A percentile compares a stretch with the other conserved stretches of the same genome.
Evolutionary conservation across 805 yeast genomes (phyloP).

Genomic region (Myxozyma melibiosi): DNA sequence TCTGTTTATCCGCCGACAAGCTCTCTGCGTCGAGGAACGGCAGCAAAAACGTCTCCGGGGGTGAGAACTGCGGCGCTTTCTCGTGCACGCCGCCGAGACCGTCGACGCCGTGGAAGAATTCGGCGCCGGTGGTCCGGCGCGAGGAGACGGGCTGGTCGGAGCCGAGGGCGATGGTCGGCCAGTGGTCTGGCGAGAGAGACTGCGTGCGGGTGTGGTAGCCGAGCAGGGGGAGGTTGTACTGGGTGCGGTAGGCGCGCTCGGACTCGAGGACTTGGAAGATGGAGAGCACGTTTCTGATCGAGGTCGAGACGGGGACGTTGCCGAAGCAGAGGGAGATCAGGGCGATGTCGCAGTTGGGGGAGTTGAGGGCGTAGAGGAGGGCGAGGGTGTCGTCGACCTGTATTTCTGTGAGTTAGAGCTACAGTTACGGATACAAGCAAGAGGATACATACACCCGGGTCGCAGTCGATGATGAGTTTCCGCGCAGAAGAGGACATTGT

Average conservation of each 20-base stretch:
- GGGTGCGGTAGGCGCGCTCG: constrained; percentile 39
- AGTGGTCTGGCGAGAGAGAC: constrained; percentile 25
- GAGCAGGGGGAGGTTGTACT: constrained; percentile 29
- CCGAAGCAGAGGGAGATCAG: constrained; percentile 46
- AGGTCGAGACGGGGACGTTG: constrained; percentile 42
- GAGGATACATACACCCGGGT: constrained; percentile 44
- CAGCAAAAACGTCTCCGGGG: constrained; percentile 38
- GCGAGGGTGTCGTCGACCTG: constrained; percentile 47
- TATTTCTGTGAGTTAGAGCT: neutral
- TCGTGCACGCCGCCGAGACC: constrained; percentile 47
- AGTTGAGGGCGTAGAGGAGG: constrained; percentile 42
- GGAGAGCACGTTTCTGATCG: constrained; percentile 44
- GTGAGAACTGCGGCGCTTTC: constrained; percentile 43
- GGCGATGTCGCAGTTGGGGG: constrained; percentile 39
- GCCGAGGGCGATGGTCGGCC: constrained; percentile 44
- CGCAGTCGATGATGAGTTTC: constrained; percentile 46
- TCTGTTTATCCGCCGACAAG: constrained; percentile 13
- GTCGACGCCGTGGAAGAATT: constrained; percentile 47
- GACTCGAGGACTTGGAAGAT: constrained; percentile 42
- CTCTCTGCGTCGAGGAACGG: constrained; percentile 32
- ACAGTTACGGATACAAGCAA: neutral
- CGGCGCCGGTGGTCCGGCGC: constrained; percentile 42
- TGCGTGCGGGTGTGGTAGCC: constrained; percentile 30
- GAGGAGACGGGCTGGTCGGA: constrained; percentile 38
- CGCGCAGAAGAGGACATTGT: neutral